A percentile compares a stretch with the other conserved stretches of the same genome.
phyloP scores from a whole-genome alignment of 2,329 filamentous ascomycete species.

The Ophiostoma ulmi region DNA sequence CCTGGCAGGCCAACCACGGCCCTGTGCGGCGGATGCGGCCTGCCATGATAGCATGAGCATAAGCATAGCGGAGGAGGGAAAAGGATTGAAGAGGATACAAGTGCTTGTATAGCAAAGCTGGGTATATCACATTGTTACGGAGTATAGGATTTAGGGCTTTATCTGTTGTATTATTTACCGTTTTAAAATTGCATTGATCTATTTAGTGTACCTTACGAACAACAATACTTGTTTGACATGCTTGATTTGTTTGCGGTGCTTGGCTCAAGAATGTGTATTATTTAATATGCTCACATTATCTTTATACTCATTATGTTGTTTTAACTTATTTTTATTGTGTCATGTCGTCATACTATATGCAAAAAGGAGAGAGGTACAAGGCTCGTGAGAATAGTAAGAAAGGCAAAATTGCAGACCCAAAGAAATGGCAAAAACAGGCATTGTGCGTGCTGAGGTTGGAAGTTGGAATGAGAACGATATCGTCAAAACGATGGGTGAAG shows the following conservation, averaged over 20 bases:
- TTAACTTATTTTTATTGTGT: slow-evolving; percentile 3
- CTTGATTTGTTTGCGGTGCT: too few species aligned
- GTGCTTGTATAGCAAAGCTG: not conserved
- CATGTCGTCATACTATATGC: slow-evolving; percentile 14
- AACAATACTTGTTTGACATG: not conserved
- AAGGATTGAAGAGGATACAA: not conserved
- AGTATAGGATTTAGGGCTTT: not conserved
- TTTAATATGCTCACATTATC: too few species aligned
- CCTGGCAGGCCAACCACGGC: slow-evolving; percentile 41
- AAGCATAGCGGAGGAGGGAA: not conserved
- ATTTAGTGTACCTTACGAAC: not conserved
- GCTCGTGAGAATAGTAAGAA: slow-evolving; percentile 4
- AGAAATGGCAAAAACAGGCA: not conserved
- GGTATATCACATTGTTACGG: slow-evolving; percentile 2
- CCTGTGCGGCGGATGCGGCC: slow-evolving; percentile 6
- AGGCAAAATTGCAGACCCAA: not conserved
- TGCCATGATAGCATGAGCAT: not conserved
- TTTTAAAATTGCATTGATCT: not conserved
- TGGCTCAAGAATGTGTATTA: too few species aligned
- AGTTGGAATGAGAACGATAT: not conserved
- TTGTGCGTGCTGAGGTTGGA: not conserved
- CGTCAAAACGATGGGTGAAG: slow-evolving; percentile 13
- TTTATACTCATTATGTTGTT: not conserved
- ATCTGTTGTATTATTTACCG: not conserved
- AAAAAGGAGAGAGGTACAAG: slow-evolving; percentile 5